These are phyloP conservation scores for Dendrocalamus latiflorus DNA, from an alignment of 202 grass and related monocot genomes.

Conservation along the genomic window DNA sequence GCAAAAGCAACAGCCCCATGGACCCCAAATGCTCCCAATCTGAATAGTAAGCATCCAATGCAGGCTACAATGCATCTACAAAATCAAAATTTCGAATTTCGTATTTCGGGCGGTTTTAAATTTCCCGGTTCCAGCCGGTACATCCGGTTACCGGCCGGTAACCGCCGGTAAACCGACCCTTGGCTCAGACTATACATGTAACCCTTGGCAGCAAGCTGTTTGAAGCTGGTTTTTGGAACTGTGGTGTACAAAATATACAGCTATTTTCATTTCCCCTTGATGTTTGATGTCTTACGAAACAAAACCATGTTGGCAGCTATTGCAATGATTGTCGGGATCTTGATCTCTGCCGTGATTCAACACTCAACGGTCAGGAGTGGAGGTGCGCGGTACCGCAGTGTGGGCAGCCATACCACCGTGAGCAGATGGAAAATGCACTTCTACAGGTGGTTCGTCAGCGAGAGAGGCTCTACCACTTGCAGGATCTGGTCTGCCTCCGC, in stretches of 20 bases:
- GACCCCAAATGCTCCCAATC: no score
- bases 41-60: no score
- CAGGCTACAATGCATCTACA: no score
- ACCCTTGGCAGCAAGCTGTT: background rate
- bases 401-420: slow-evolving; percentile 72
- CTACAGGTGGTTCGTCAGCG: slow-evolving; percentile 84
- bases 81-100: no score
- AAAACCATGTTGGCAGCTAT: slow-evolving; percentile 50
- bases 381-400: slow-evolving; percentile 54
- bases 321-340: slow-evolving; percentile 93
- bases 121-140: no score
- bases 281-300: slow-evolving; percentile 13
- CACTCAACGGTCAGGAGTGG: slow-evolving; percentile 65
- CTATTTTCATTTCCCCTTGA: background rate
- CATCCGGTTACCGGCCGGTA: no score
- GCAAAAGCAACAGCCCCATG: no score
- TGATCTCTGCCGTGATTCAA: slow-evolving; percentile 72
- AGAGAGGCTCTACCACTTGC: slow-evolving; percentile 90
- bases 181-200: background rate
- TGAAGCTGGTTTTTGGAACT: no score
- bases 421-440: slow-evolving; percentile 80
- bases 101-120: no score
- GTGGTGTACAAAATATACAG: no score
- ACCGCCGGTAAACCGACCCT: no score
- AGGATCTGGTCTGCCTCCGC: slow-evolving; percentile 79